Base-by-base conservation (phyloP, 257 asterid species). In the Ophiorrhiza pumila region DNA sequence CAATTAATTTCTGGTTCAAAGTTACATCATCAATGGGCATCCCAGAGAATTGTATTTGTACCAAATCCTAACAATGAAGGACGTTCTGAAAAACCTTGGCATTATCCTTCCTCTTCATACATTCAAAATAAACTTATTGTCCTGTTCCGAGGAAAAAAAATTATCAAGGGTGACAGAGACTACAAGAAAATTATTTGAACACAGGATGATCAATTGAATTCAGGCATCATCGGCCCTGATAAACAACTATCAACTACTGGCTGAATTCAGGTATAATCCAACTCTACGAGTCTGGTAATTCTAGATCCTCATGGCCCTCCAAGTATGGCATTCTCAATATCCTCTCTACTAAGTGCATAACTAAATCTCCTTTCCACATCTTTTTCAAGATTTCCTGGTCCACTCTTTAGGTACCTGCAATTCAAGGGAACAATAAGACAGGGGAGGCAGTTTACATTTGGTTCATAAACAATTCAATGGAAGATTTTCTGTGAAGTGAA, bases 291-390 rank as follows among this genome's bases (percentile, higher is more conserved):
- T 59, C 10, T 8, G 39, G 14, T 15, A 17, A 47, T 23, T n/a
- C 52, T 15, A 9, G 29, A 55, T 61, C 69, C 69, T 86, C 79
- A 88, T 52, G 99, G 99, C 59, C 98, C 98, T 84, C 98, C 99
- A 57, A 95, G 98, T 72, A 95, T 87, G 55, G 99, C 98, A 72
- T 95, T 95, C 77, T 95, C 98, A 34, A 92, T 90, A 78, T 95
- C 99, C 80, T 95, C 99, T 80, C 99, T 86, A 77, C 99, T 90
- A 20, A 91, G 85, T 0, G 99, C 97, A 41, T 95, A 95, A 77
- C 98, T 95, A 82, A 95, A 95, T 84, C 97, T 84, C 79, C 99
- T 89, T 72, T 95, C 99, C 0, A 95, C 82, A 49, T 95, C 96
- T 80, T 90, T 95, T 79, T 89, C 99, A 22, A 95, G 91, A 67